phyloP scores from a whole-genome alignment of 208 protist genomes.

The Wallacemonas collosoma region DNA sequence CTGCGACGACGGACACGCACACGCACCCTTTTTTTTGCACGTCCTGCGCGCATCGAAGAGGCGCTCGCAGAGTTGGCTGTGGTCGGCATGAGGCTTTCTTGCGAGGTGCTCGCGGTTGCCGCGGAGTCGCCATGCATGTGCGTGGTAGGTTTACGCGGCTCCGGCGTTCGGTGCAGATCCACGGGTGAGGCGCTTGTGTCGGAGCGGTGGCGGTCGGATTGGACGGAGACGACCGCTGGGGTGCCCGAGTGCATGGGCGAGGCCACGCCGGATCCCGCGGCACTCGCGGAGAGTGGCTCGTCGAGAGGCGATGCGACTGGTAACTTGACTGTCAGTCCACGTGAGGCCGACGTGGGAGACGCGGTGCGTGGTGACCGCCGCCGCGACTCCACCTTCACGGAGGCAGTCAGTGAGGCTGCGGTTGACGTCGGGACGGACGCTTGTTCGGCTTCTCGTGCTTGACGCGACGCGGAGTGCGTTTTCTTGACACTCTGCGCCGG shows the following conservation, averaged over 20 bases:
- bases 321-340: conserved; percentile 10
- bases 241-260: conserved; percentile 1
- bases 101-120: neutral
- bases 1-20: conserved; percentile 11
- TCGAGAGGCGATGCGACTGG: conserved; percentile 19
- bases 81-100: neutral
- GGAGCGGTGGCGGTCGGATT: conserved; percentile 13
- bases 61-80: neutral
- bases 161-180: neutral
- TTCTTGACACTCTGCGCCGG: neutral
- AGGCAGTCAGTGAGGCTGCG: neutral
- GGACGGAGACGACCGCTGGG: neutral
- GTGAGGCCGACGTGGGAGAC: neutral
- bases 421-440: neutral
- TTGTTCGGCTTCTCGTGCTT: neutral
- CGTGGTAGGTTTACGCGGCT: neutral
- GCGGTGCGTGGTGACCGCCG: neutral
- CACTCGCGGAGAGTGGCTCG: neutral
- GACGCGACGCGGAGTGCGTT: neutral
- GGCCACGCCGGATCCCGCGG: neutral
- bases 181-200: neutral
- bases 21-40: neutral
- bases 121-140: neutral
- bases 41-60: neutral
- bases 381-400: neutral